These are phyloP conservation scores for Vitis cinerea DNA, from an alignment of 164 flowering plant species.

Conservation along the genomic window DNA sequence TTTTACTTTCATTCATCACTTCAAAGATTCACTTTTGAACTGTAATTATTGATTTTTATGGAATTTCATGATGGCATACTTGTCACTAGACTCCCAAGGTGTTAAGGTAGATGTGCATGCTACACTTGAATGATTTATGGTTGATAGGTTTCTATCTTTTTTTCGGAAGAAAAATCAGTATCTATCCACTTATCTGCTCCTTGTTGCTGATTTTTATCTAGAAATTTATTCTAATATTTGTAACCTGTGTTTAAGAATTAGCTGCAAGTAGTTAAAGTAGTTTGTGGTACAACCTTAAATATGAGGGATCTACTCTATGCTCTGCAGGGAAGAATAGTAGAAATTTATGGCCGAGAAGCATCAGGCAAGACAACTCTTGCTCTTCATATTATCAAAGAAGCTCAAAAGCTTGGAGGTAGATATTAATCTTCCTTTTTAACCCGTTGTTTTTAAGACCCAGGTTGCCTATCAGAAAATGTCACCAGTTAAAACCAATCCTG, in stretches of 20 bases:
- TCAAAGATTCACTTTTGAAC: not conserved
- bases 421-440: slow-evolving; percentile 1
- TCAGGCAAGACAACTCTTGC: slow-evolving; percentile 94
- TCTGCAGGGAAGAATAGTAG: slow-evolving; percentile 85
- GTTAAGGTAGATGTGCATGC: not conserved
- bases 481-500: not conserved
- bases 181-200: no score
- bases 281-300: not conserved
- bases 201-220: no score
- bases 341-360: slow-evolving; percentile 87
- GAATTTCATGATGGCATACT: not conserved
- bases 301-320: not conserved
- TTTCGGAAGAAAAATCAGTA: not conserved
- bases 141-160: not conserved
- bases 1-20: not conserved
- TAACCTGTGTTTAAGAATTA: not conserved
- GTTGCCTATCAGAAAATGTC: not conserved
- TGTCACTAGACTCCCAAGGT: not conserved
- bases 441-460: not conserved
- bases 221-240: no score
- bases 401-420: slow-evolving; percentile 89
- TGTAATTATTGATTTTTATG: not conserved
- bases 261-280: not conserved
- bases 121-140: not conserved
- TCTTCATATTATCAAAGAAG: slow-evolving; percentile 81